Percentiles rank a stretch among this genome's conserved stretches.
phyloP scores from a whole-genome alignment of 2,329 filamentous ascomycete genomes.

The Rhinocladiella similis region DNA sequence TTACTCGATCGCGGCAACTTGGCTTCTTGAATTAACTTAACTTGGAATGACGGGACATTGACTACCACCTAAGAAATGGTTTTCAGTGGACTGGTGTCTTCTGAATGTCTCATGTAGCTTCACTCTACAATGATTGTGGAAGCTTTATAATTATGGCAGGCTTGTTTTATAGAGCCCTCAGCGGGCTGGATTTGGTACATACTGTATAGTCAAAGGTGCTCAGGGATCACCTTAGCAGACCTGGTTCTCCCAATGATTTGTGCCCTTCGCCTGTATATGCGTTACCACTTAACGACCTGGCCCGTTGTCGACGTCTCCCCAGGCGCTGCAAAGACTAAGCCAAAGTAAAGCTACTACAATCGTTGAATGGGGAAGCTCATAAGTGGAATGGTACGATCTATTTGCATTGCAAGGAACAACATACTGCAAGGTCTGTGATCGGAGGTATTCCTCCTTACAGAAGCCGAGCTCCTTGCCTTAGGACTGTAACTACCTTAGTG shows the following conservation, averaged over 20 bases:
- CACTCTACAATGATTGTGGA: constrained; percentile 11
- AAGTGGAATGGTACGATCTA: no score
- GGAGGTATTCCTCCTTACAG: constrained; percentile 5
- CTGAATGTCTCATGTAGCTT: not conserved
- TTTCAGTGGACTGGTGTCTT: not conserved
- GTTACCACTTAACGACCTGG: no score
- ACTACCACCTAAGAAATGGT: not conserved
- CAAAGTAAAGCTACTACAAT: no score
- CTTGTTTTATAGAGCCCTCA: constrained; percentile 8
- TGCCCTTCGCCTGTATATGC: no score
- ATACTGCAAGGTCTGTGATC: no score
- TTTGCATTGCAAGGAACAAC: no score
- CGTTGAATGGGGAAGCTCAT: no score
- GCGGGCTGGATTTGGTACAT: constrained; percentile 20
- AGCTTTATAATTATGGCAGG: constrained; percentile 3
- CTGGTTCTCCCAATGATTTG: not conserved
- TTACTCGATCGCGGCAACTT: not conserved
- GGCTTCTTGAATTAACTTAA: not conserved
- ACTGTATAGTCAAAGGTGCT: constrained; percentile 19
- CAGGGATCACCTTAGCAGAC: not conserved
- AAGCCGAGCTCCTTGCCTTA: constrained; percentile 9
- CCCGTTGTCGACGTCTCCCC: no score
- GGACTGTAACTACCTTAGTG: no score
- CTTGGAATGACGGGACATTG: not conserved
- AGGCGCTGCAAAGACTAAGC: no score